Evolutionary conservation across 83 land plant species (phyloP).

Genomic region (Thuja plicata): DNA sequence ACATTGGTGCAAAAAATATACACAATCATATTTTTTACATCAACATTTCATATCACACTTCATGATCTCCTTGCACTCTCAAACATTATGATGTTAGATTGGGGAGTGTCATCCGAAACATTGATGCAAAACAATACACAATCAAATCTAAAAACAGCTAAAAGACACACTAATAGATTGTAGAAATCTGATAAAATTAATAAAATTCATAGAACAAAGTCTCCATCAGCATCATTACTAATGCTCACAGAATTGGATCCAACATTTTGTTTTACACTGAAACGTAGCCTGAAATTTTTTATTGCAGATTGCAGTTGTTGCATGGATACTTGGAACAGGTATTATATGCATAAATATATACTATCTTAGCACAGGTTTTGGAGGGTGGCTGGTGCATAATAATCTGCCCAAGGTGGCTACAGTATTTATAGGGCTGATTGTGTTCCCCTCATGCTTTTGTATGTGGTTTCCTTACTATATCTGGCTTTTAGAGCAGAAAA

Average conservation of each 20-base stretch:
- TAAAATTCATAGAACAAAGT: background rate
- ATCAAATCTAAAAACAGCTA: no score
- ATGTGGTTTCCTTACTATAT: background rate
- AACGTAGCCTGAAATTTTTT: background rate
- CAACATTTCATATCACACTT: no score
- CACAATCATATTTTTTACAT: no score
- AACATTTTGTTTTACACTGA: background rate
- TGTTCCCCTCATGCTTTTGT: constrained; percentile 5
- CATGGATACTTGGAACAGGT: constrained; percentile 12
- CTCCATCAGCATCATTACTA: no score
- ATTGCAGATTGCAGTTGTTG: constrained; percentile 12
- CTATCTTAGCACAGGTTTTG: constrained; percentile 10
- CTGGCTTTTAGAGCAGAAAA: background rate
- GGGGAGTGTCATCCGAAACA: no score
- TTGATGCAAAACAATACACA: no score
- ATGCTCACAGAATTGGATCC: background rate
- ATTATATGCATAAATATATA: constrained; percentile 21
- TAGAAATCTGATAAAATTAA: no score
- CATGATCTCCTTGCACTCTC: no score
- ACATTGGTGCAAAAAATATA: no score
- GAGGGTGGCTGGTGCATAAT: constrained; percentile 12
- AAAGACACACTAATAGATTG: no score
- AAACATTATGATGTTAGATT: no score
- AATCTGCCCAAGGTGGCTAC: constrained; percentile 16
- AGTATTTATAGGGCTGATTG: background rate